Base-by-base conservation (phyloP, 2,329 filamentous ascomycete species). In the Thermothelomyces thermophilus region DNA sequence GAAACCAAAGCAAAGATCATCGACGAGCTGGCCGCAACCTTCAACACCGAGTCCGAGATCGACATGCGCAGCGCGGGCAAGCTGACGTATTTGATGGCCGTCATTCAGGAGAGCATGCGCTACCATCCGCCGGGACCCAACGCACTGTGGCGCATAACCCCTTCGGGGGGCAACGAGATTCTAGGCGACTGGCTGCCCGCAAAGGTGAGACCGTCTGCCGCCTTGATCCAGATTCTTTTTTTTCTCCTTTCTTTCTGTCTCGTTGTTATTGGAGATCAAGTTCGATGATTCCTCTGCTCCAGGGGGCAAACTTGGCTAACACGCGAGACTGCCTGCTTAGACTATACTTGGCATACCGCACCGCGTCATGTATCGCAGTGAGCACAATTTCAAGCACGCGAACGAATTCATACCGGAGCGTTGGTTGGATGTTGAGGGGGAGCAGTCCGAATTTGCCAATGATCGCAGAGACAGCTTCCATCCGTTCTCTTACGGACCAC, bases 91-190 rank as follows among this genome's bases (percentile, higher is more conserved):
- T 59, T 73, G 46, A 52, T 62, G 10, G 70, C 70, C 2, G 63
- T 59, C 41, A 56, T 73, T 11, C 62, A 70, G 6, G 71, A 74
- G 55, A 60, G 61, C 5, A 50, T 73, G 33, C 64, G 70, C 6
- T 56, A 69, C 39, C 72, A 70, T 46, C 68, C 70, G 5, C 59
- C 60, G 14, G 50, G 57, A 0, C 41, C 54, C 2, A 20, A 33
- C 9, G 56, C 54, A 6, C 24, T 58, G 17, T 50, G 50, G 1
- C 55, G 59, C 0, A 24, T 53, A 1, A 51, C 55, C 1, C 51
- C 58, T 3, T 35, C 26, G 13, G 58, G 52, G n/a, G 57, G 58
- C 3, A 52, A 41, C 9, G 46, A 37, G 13, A 52, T 62, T 47
- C 49, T 43, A 1, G 58, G 57, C 3, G 30, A 53, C 3, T 45